Conservation (phyloP, 1,139 yeast genomes). For the Blastobotrys persicus region DNA sequence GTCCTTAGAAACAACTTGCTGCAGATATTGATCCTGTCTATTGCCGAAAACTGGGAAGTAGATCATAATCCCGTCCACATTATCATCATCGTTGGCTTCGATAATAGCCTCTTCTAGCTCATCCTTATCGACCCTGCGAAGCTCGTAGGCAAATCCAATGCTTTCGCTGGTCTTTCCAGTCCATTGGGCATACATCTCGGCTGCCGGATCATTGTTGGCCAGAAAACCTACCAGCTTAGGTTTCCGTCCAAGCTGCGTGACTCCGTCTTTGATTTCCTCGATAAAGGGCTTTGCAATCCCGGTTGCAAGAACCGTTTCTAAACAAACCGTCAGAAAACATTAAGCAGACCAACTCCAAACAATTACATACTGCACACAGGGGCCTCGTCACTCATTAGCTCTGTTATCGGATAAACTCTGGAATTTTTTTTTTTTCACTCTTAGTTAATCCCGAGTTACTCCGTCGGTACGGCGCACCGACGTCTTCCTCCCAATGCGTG, state of each 20-base stretch:
- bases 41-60: conserved; percentile 97
- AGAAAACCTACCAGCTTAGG: conserved; percentile 87
- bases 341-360: no score
- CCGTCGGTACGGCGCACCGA: background rate
- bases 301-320: conserved; percentile 82
- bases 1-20: conserved; percentile 79
- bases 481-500: background rate
- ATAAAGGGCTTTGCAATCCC: conserved; percentile 79
- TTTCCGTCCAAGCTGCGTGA: conserved; percentile 47
- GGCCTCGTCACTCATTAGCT: conserved; percentile 8
- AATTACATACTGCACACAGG: conserved; percentile 16
- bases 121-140: conserved; percentile 71
- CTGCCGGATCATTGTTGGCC: conserved; percentile 94
- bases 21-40: conserved; percentile 90
- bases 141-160: conserved; percentile 80
- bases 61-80: conserved; percentile 92
- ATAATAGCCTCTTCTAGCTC: conserved; percentile 80
- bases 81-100: conserved; percentile 72
- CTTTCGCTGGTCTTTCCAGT: conserved; percentile 87
- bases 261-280: conserved; percentile 65
- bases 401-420: background rate
- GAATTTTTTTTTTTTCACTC: background rate
- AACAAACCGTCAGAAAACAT: conserved; percentile 6
- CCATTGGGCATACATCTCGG: conserved; percentile 93
- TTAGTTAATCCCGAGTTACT: background rate